A percentile compares a stretch with the other conserved stretches of the same genome.
These are phyloP conservation scores for Yamadazyma scolyti DNA, from an alignment of 805 yeast genomes.

Conservation along the genomic window DNA sequence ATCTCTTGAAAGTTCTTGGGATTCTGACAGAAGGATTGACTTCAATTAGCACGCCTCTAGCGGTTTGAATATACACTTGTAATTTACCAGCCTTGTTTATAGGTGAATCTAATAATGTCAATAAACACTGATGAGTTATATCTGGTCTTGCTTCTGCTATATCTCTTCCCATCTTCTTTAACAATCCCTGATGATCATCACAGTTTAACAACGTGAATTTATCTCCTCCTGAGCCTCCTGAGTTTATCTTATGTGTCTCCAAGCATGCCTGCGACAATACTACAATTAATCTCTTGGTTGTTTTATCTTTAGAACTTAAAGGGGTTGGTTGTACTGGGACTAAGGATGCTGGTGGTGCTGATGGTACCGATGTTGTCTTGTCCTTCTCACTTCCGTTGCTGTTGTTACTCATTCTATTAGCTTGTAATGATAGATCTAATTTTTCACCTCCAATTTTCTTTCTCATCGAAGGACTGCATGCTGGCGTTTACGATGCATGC, in stretches of 20 bases:
- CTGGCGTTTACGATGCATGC: too few species aligned
- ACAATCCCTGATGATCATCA: conserved; percentile 95
- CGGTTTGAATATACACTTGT: conserved; percentile 95
- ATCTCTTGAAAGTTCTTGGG: conserved; percentile 97
- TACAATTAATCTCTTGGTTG: conserved; percentile 82
- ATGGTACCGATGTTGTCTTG: too few species aligned
- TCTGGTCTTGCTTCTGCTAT: conserved; percentile 99
- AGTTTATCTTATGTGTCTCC: conserved; percentile 87
- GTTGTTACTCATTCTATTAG: too few species aligned
- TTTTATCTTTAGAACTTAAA: conserved; percentile 79
- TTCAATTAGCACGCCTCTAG: conserved; percentile 90
- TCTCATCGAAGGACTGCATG: too few species aligned
- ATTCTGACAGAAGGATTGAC: conserved; percentile 96
- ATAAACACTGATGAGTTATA: conserved; percentile 94
- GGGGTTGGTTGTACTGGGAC: conserved; percentile 87
- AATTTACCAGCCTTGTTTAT: conserved; percentile 95
- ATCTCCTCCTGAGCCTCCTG: conserved; percentile 76
- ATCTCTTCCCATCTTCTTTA: conserved; percentile 95
- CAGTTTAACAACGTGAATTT: conserved; percentile 92
- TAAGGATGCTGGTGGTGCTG: conserved; percentile 58
- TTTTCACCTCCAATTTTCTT: too few species aligned
- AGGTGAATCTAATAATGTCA: conserved; percentile 94
- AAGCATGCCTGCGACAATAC: conserved; percentile 95
- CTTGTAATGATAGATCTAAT: too few species aligned
- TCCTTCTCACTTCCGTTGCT: not conserved